Evolutionary conservation across 2,329 filamentous ascomycete genomes (phyloP).

Genomic region (Purpureocillium lavendulum): DNA sequence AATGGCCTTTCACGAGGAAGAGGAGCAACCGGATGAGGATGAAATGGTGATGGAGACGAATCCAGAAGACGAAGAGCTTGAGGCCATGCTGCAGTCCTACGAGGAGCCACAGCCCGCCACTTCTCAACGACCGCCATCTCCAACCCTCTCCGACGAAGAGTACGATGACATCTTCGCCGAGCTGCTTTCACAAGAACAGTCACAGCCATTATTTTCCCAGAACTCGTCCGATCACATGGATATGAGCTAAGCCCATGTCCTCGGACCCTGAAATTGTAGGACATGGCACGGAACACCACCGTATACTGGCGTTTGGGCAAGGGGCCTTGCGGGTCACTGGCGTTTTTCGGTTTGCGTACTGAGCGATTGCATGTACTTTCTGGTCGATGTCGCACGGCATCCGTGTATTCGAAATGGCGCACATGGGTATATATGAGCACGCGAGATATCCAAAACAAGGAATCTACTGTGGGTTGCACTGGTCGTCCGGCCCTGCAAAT

Average conservation of each 20-base stretch:
- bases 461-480: conserved; percentile 52
- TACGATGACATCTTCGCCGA: conserved; percentile 53
- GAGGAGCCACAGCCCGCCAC: conserved; percentile 18
- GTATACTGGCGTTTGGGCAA: conserved; percentile 9
- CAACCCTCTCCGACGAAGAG: conserved; percentile 44
- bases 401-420: conserved; percentile 3
- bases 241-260: conserved; percentile 15
- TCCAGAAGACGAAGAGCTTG: conserved; percentile 46
- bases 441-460: conserved; percentile 12
- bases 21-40: conserved; percentile 22
- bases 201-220: conserved; percentile 6
- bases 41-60: conserved; percentile 43
- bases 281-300: too few relatives aligned
- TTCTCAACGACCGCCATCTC: conserved; percentile 20
- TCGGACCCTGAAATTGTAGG: too few relatives aligned
- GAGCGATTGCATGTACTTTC: too few relatives aligned
- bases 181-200: conserved; percentile 22
- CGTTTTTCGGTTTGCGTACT: conserved; percentile 3
- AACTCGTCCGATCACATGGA: conserved; percentile 35
- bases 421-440: conserved; percentile 20
- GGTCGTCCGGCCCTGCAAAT: conserved; percentile 51
- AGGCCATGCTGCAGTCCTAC: conserved; percentile 45
- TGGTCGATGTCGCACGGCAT: background rate
- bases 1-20: conserved; percentile 23
- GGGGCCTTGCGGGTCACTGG: conserved; percentile 6